A percentile compares a stretch with the other conserved stretches of the same genome.
Evolutionary conservation across 192 early-diverging fungal species (phyloP).

Genomic region (Linnemannia schmuckeri): DNA sequence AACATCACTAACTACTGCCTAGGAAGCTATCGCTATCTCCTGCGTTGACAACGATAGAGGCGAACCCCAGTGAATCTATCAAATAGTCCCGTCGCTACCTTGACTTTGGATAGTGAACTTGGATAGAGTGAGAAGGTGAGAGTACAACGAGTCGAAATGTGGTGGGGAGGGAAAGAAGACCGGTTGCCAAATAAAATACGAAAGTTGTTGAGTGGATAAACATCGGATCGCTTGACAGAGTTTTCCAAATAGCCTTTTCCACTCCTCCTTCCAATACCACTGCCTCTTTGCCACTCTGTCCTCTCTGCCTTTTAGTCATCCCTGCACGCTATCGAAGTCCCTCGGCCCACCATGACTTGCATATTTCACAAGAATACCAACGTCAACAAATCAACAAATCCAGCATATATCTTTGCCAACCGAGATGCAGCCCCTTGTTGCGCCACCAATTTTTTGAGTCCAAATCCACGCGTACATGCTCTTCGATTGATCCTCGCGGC

Average conservation of each 20-base stretch:
- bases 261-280: not conserved
- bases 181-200: not conserved
- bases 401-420: not conserved
- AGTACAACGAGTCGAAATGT: too few relatives aligned
- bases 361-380: not conserved
- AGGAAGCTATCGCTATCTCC: too few relatives aligned
- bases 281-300: not conserved
- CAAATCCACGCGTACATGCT: not conserved
- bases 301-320: not conserved
- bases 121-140: too few relatives aligned
- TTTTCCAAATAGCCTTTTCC: not conserved
- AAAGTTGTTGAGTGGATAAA: not conserved
- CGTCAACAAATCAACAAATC: slow-evolving; percentile 9
- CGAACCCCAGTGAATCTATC: too few relatives aligned
- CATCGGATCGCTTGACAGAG: slow-evolving; percentile 2
- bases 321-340: not conserved
- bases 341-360: not conserved
- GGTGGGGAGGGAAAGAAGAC: too few relatives aligned
- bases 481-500: not conserved
- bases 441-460: not conserved
- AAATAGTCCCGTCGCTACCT: too few relatives aligned
- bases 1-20: too few relatives aligned
- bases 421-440: not conserved
- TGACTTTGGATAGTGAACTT: too few relatives aligned
- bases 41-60: too few relatives aligned